A percentile compares a stretch with the other conserved stretches of the same genome.
phyloP scores from a whole-genome alignment of 208 protist genomes.

The Acanthamoeba polyphaga region DNA sequence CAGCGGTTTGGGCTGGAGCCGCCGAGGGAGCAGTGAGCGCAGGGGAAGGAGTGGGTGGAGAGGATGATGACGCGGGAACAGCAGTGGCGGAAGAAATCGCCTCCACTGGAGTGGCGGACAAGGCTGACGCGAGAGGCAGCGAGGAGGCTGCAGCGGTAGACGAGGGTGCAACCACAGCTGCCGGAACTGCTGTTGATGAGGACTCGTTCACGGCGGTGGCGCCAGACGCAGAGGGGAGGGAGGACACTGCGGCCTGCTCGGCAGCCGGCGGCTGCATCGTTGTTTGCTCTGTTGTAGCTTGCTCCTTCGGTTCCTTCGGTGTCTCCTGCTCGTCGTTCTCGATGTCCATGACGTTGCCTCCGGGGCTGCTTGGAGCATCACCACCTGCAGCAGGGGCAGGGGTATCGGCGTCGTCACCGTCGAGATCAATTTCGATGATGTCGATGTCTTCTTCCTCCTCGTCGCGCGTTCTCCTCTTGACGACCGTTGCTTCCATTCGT shows the following conservation, averaged over 20 bases:
- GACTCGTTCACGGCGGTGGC: too few species aligned
- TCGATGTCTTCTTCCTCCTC: constrained; percentile 7
- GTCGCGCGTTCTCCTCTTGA: not conserved
- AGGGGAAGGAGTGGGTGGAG: not conserved
- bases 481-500: not conserved
- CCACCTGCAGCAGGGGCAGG: not conserved
- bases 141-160: too few species aligned
- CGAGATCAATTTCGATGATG: not conserved
- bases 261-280: too few species aligned
- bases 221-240: too few species aligned
- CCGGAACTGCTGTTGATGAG: too few species aligned
- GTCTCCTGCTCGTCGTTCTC: not conserved
- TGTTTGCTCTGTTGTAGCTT: too few species aligned
- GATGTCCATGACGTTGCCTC: not conserved
- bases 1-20: not conserved
- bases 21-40: not conserved
- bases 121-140: too few species aligned
- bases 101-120: too few species aligned
- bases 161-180: too few species aligned
- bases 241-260: not conserved
- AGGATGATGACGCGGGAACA: not conserved
- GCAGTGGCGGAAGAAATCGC: too few species aligned
- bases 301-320: not conserved
- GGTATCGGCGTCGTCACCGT: not conserved
- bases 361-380: too few species aligned